phyloP scores from a whole-genome alignment of 495 filamentous ascomycete species.

The Copromyces sp. region DNA sequence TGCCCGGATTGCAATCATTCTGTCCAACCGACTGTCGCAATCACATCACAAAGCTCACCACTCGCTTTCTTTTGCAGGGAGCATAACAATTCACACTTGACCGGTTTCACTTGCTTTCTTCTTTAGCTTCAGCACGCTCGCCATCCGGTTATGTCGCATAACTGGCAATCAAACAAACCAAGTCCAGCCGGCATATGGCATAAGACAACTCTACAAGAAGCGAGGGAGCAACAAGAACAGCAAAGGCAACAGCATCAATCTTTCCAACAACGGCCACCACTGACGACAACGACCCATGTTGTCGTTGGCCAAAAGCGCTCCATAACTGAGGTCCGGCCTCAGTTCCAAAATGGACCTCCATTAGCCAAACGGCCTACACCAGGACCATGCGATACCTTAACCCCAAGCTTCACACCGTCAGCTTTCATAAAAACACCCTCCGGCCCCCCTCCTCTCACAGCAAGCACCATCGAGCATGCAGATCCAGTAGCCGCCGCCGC shows the following conservation, averaged over 20 bases:
- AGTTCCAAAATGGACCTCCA: background rate
- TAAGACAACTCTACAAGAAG: slow-evolving; percentile 18
- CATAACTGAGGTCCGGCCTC: slow-evolving; percentile 4
- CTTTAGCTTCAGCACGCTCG: background rate
- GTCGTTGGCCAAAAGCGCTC: slow-evolving; percentile 18
- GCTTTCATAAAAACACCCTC: background rate
- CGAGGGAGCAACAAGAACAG: background rate
- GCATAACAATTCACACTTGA: background rate
- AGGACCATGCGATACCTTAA: background rate
- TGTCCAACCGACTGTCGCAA: background rate
- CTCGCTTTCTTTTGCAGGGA: background rate
- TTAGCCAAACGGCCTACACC: background rate
- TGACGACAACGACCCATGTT: slow-evolving; percentile 1
- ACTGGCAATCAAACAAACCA: slow-evolving; percentile 1
- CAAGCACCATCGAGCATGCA: slow-evolving; percentile 23
- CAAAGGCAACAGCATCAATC: slow-evolving; percentile 5
- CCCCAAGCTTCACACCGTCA: background rate
- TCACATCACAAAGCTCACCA: background rate
- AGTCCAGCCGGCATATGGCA: slow-evolving; percentile 15
- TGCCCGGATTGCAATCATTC: background rate
- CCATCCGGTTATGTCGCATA: slow-evolving; percentile 6
- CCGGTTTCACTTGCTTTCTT: background rate
- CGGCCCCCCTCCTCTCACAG: slow-evolving; percentile 18
- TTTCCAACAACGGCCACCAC: background rate
- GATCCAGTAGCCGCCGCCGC: slow-evolving; percentile 3